Evolutionary conservation across 306 rosid species (phyloP), one percentile per base, ranked within the genome.

Genomic region (Cucumis melo): DNA sequence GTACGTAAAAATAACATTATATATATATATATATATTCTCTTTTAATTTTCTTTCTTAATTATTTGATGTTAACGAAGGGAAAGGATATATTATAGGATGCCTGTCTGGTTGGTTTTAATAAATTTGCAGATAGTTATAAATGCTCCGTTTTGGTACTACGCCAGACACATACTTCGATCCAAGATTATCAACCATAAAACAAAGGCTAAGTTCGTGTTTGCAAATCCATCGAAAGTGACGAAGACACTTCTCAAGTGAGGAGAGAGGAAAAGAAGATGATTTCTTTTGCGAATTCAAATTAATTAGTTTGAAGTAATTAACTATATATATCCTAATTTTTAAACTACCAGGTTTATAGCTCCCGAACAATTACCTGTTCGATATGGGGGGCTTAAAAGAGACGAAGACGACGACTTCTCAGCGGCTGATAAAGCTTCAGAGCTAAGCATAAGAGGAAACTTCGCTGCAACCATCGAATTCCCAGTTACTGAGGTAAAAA

Each of bases 141-240:
- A 92, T 65, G 89, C 89, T 79, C 97, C 99, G 27, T 81, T 94
- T 80, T 94, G 96, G 98, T 84, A 86, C 85, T 88, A 86, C 80
- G 88, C 87, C 6, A 75, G 85, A 46, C 91, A 85, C 80, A 74
- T 82, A 53, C 61, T 94, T 67, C 67, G 90, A 65, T 84, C 93
- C 48, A 74, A 82, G 85, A 61, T 90, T 60, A 64, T 85, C 53
- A 82, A 39, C 68, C 90, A 80, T 42, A 92, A 81, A 78, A 86
- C 76, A n/a, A 86, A 84, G 66, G 84, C 68, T 66, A 88, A 85
- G 82, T 88, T 92, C 74, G 75, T 92, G 58, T 85, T 90, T 56
- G 86, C 91, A 42, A 89, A 91, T 57, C 80, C 92, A 75, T 85
- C 87, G 50, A 81, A 62, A 54, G 91, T 79, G 59, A 86, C 92